Evolutionary conservation across 768 basidiomycete genomes (phyloP), one percentile per base, ranked within the genome.

Genomic region (Mycena rosella): DNA sequence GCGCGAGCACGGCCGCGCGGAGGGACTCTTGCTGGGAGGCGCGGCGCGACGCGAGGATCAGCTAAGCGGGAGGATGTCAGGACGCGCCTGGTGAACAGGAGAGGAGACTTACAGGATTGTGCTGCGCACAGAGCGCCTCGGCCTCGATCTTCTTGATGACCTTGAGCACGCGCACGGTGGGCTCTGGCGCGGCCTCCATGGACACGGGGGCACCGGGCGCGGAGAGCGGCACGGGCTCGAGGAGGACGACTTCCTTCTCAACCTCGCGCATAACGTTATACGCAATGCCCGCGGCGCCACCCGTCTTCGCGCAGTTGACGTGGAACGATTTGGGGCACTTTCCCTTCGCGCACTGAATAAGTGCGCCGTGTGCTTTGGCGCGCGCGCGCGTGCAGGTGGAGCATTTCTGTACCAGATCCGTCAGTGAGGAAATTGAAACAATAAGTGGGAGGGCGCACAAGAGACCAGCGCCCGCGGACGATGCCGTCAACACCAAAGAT

Each of bases 271-370:
- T 52, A 36, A 92, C 83, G 1, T 77, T 78, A 73, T 90, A 95
- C 26, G 88, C 81, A 47, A 94, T 85, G 13, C 86, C 87, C 5
- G 80, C 76, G 3, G 80, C 80, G 14, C 77, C 79, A 1, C 89
- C 88, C 22, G 88, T 85, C 45, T 85, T 81, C 0, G 98, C 97
- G 77, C 98, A 99, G 4, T 90, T 91, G 30, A 98, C 92, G 74
- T 99, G 97, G 80, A 95, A 98, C 0, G 96, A 94, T 75, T 93
- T 94, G 14, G 93, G 85, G 73, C 96, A 98, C 80, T 96, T 97
- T 49, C 96, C 96, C 78, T 94, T 95, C 18, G 94, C 94, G 76
- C 96, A 98, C 75, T 98, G 96, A 27, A 98, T 90, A 27, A 91
- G 92, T 0, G 92, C 93, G 20, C 92, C 94, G 67, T 94, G 94